Evolutionary conservation across 441 rosid species (phyloP), one percentile per base, ranked within the genome.

Genomic region (Gossypium laxum): DNA sequence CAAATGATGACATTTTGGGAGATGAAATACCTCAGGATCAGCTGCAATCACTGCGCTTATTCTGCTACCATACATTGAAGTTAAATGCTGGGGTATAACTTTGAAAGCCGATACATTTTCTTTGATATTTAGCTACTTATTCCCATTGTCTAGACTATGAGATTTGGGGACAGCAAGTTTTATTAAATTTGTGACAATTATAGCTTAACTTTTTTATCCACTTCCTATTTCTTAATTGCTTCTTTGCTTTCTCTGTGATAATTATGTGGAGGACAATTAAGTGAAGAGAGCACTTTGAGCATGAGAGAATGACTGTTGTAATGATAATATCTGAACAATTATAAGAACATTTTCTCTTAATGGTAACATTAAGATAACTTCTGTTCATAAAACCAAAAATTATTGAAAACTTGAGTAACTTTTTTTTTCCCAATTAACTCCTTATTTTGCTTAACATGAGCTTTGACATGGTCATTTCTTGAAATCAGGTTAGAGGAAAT

Each of bases 1-100:
- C 98, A 61, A 96, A 93, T 87, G 98, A 96, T 85, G 98, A 96
- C 78, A 76, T 92, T 77, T 81, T 96, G 77, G 99, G 99, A 28
- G 99, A 93, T 85, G 96, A 92, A 81, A 86, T 96, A 78, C 97
- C 98, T 71, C 60, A 61, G 56, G 93, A 91, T 65, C 99, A 96
- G 86, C 82, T 73, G 80, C 85, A 83, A 77, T 76, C 73, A 30
- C 65, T 90, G 78, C 89, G 91, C 30, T 79, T 67, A 1, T 86
- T 86, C 75, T 93, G 93, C 85, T 93, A 91, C 80, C 89, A 79
- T 82, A 82, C 81, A 58, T 89, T 96, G 63, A 86, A 87, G 77
- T 74, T 86, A 82, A 89, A 77, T 82, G 69, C 51, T 76, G 89
- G 91, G 81, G 98, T 93, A 83, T 72, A 85, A 59, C 59, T 77